Evolutionary conservation across 148 eudicot genomes (phyloP), one percentile per base, ranked within the genome.

Genomic region (Spergularia bocconei): DNA sequence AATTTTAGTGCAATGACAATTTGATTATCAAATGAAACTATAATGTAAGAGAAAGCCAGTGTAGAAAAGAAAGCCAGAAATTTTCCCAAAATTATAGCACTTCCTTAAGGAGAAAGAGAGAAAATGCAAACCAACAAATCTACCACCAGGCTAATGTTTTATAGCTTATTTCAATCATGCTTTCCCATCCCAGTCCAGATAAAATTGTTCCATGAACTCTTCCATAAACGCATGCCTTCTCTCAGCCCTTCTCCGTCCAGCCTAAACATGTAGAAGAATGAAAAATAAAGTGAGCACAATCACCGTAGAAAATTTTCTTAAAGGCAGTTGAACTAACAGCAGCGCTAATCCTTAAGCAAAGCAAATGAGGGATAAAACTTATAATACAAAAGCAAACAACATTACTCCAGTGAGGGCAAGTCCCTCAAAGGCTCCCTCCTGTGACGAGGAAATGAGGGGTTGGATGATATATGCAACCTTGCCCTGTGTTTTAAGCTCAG

Each of bases 181-280:
- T 72, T 71, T 82, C 52, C 92, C 96, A 69, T 87, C 89, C 93
- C 97, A 95, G 82, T 92, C 98, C 23, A 88, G 82, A 63, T 95
- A 90, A 66, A 95, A 92, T 81, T 91, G 93, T 74, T 86, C 83
- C 66, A 94, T 57, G 79, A 88, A 94, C 71, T 91, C 88, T 86
- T 90, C 92, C 97, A 95, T 95, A 82, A 95, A 92, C 72, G 87
- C 89, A 90, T 95, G 98, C 83, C 96, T 85, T 77, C 77, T 87
- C 85, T 86, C 92, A 48, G 98, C 98, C 82, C 85, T 95, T 81
- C 73, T 82, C 78, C 76, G 83, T 75, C 98, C 98, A 73, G 98
- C 93, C 98, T 94, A 87, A 67, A 72, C 71, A 61, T 8, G 19
- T 17, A 39, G 59, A 29, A 39, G 50, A 33, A 38, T 33, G 25